These are phyloP conservation scores for Moniliella sp. DNA, from an alignment of 1,284 basidiomycete species.

Conservation along the genomic window DNA sequence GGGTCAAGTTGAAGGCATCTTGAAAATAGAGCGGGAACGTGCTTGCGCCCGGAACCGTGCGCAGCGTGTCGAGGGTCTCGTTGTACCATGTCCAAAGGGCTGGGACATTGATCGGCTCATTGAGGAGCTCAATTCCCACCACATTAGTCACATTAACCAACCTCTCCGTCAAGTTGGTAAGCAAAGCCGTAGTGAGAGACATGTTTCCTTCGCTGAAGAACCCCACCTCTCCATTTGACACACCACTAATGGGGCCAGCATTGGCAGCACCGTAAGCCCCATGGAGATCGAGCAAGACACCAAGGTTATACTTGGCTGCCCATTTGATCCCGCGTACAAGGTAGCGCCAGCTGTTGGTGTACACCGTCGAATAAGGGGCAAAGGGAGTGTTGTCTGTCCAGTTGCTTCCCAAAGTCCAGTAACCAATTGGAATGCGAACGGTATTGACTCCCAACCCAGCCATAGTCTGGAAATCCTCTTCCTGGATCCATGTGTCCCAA, in stretches of 20 bases:
- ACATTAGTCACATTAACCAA: conserved; percentile 49
- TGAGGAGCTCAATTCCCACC: conserved; percentile 51
- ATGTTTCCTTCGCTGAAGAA: conserved; percentile 38
- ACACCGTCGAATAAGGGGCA: conserved; percentile 43
- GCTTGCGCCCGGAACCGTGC: conserved; percentile 39
- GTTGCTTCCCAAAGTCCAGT: conserved; percentile 34
- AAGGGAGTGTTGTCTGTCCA: conserved; percentile 42
- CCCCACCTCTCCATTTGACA: conserved; percentile 44
- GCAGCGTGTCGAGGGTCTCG: conserved; percentile 41
- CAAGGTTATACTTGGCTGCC: conserved; percentile 46
- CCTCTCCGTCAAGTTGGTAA: conserved; percentile 43
- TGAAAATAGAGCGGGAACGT: conserved; percentile 51
- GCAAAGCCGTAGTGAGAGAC: conserved; percentile 44
- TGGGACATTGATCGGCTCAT: conserved; percentile 42
- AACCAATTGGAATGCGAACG: conserved; percentile 34
- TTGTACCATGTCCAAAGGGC: conserved; percentile 26
- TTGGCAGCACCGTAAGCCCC: conserved; percentile 48
- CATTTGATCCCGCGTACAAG: conserved; percentile 47
- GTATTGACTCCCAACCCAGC: conserved; percentile 32
- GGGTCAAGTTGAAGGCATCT: conserved; percentile 48
- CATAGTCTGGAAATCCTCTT: conserved; percentile 35
- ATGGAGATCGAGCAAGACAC: conserved; percentile 55
- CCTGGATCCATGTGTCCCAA: conserved; percentile 40
- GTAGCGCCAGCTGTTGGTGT: conserved; percentile 44
- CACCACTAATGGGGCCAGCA: conserved; percentile 50